Evolutionary conservation across 345 rosid genomes (phyloP), one percentile per base, ranked within the genome.

Genomic region (Populus deltoides): DNA sequence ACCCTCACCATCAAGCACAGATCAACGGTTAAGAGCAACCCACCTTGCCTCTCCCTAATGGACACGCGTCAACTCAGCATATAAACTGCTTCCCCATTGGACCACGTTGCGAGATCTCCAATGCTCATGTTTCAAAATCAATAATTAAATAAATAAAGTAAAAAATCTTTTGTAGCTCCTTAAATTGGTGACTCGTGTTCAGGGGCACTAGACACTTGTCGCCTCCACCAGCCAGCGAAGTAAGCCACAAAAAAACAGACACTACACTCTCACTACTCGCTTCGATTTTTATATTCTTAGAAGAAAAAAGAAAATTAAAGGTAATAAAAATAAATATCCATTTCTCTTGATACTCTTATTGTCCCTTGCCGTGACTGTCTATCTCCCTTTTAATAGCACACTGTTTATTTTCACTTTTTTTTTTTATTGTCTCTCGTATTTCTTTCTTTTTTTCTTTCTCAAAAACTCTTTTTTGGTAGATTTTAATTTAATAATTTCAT

Each of bases 131-230:
- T 75, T 65, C 71, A 53, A 66, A 73, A 29, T 9, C 39, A 67
- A 20, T 68, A 68, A 12, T 10, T 68, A 22, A 78, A 70, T 22
- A 25, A 53, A 39, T 66, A 70, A 71, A 51, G n/a, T 39, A 25
- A 65, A 72, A 72, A 49, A 38, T 55, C 61, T 15, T 70, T 18
- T 15, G 45, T 12, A 25, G 80, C 71, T 83, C 90, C 86, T 87
- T 90, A 92, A 89, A 89, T 85, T 53, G 70, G 73, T 81, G 87
- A 90, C 87, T 78, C 94, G 92, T 91, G 93, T 89, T 91, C 51
- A 78, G 88, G 84, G 62, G 81, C 76, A 59, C 69, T 68, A 87
- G 90, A 91, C 97, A 94, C 97, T 85, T 94, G 98, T 94, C 98
- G 91, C 76, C 87, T 85, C 92, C 84, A 61, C 76, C 76, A 71